Percentiles rank a stretch among this genome's conserved stretches.
Evolutionary conservation across 176 grass and related monocot genomes (phyloP).

Genomic region (Themeda triandra): DNA sequence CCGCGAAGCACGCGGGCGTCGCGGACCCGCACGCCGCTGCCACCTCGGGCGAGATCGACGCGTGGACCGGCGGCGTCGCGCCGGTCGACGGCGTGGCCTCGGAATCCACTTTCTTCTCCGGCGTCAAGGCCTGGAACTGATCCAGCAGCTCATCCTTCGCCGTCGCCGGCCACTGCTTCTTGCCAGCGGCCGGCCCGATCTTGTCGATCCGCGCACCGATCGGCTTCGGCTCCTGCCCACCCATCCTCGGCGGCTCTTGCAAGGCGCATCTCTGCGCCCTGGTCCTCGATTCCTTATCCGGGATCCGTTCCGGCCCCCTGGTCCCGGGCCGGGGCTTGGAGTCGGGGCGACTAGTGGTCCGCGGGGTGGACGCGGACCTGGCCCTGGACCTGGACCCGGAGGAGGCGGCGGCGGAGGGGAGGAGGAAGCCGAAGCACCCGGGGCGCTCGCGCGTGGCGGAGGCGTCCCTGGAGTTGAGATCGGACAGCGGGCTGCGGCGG

Average conservation of each 20-base stretch:
- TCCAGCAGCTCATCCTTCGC: background rate
- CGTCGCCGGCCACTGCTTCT: constrained; percentile 6
- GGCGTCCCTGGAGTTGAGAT: constrained; percentile 48
- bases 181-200: background rate
- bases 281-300: constrained; percentile 30
- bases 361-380: constrained; percentile 19
- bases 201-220: constrained; percentile 24
- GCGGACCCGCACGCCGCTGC: constrained; percentile 39
- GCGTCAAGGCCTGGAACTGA: constrained; percentile 44
- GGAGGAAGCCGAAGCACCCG: constrained; percentile 60
- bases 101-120: constrained; percentile 43
- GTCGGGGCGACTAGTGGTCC: constrained; percentile 12
- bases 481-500: constrained; percentile 59
- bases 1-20: constrained; percentile 74
- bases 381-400: constrained; percentile 17
- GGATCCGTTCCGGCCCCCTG: background rate
- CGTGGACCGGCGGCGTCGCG: constrained; percentile 69
- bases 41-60: constrained; percentile 89
- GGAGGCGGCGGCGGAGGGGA: constrained; percentile 37
- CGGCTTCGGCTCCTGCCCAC: background rate
- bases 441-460: constrained; percentile 11
- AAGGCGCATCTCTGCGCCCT: background rate
- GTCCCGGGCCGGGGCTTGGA: background rate
- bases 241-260: background rate
- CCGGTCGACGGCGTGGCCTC: constrained; percentile 26